phyloP scores from a whole-genome alignment of 2,329 filamentous ascomycete genomes.

The Hyphodiscus sp. region DNA sequence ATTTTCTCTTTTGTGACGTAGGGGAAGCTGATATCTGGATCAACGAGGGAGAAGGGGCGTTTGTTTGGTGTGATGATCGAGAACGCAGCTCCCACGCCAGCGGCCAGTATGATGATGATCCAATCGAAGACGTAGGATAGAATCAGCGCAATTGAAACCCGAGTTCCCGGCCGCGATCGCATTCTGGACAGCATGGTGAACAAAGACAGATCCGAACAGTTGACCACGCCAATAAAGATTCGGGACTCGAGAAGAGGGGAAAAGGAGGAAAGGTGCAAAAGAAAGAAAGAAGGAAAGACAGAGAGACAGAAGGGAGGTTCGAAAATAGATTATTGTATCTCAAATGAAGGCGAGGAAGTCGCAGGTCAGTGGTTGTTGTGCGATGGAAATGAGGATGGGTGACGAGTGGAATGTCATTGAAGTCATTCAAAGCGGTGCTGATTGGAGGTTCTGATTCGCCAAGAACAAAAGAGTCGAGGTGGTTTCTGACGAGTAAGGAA shows the following conservation, averaged over 20 bases:
- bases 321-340: no score
- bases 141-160: background rate
- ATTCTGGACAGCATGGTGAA: background rate
- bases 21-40: conserved; percentile 74
- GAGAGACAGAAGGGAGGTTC: background rate
- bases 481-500: background rate
- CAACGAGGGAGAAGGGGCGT: conserved; percentile 63
- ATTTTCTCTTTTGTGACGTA: conserved; percentile 66
- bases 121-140: conserved; percentile 69
- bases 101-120: conserved; percentile 57
- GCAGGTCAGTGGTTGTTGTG: no score
- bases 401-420: background rate
- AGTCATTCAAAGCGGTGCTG: background rate
- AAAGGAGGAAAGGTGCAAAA: background rate
- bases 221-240: background rate
- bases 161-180: background rate
- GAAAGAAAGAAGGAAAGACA: conserved; percentile 1
- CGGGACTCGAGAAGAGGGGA: background rate
- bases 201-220: background rate
- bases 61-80: conserved; percentile 57
- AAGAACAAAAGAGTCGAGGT: background rate
- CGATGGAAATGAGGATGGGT: background rate
- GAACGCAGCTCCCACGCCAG: conserved; percentile 52
- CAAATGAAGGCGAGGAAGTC: no score
- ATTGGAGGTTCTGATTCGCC: background rate